These are phyloP conservation scores for Punica granatum DNA, from an alignment of 345 rosid genomes.

Conservation along the genomic window DNA sequence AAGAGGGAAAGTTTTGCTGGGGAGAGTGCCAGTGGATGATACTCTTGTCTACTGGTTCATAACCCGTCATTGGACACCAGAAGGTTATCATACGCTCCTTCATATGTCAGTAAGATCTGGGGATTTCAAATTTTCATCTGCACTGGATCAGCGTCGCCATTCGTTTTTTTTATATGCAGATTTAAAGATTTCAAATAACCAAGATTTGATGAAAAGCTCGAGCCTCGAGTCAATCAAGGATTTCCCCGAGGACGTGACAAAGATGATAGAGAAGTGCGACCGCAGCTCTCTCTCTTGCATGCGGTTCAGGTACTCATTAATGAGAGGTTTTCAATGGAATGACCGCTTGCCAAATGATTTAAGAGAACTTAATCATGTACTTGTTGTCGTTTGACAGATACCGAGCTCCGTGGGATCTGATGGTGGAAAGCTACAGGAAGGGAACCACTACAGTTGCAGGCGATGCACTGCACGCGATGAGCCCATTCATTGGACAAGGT, in stretches of 20 bases:
- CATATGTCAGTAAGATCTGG: background rate
- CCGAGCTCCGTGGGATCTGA: slow-evolving; percentile 32
- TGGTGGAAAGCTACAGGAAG: slow-evolving; percentile 23
- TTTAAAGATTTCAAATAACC: slow-evolving; percentile 15
- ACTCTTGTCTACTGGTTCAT: slow-evolving; percentile 36
- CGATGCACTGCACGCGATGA: slow-evolving; percentile 48
- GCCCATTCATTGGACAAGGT: slow-evolving; percentile 45
- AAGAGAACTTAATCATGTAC: background rate
- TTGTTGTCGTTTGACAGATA: slow-evolving; percentile 16
- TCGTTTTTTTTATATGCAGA: slow-evolving; percentile 1
- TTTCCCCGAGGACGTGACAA: slow-evolving; percentile 28
- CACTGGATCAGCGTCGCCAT: background rate
- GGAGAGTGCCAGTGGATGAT: slow-evolving; percentile 28
- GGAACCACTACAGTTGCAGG: slow-evolving; percentile 50
- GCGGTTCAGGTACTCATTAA: slow-evolving; percentile 11
- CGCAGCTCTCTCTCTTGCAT: slow-evolving; percentile 22
- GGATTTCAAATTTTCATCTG: background rate
- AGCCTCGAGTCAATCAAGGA: slow-evolving; percentile 22
- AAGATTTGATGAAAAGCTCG: slow-evolving; percentile 20
- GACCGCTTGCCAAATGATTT: no score
- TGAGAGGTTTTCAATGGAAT: no score
- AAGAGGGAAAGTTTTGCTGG: slow-evolving; percentile 12
- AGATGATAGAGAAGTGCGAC: slow-evolving; percentile 32
- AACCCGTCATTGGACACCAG: slow-evolving; percentile 6
- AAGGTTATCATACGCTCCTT: slow-evolving; percentile 8